Percentiles rank a stretch among this genome's conserved stretches.
phyloP scores from a whole-genome alignment of 208 protist species.

The Trypanosomatidae sp. region DNA sequence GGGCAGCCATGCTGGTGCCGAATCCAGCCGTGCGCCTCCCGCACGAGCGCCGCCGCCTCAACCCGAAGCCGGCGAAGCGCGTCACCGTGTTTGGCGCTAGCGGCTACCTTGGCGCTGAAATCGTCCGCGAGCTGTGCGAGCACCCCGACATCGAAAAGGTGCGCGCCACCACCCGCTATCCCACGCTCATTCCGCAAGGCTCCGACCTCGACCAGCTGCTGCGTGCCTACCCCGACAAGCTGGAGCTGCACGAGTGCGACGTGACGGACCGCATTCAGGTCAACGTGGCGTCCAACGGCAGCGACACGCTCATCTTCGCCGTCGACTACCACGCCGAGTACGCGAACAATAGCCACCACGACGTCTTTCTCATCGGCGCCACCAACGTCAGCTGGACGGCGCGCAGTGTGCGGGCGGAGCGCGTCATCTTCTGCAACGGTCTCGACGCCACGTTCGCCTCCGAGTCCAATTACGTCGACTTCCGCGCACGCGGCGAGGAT shows the following conservation, averaged over 20 bases:
- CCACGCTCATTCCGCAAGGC: slow-evolving; percentile 84
- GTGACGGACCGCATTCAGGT: slow-evolving; percentile 92
- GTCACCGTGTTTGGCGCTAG: slow-evolving; percentile 90
- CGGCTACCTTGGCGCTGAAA: slow-evolving; percentile 86
- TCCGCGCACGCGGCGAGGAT: slow-evolving; percentile 87
- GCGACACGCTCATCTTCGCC: slow-evolving; percentile 92
- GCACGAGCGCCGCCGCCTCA: slow-evolving; percentile 84
- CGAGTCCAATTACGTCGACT: slow-evolving; percentile 92
- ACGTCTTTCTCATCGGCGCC: slow-evolving; percentile 87
- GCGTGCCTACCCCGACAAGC: slow-evolving; percentile 84
- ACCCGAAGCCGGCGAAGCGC: slow-evolving; percentile 84
- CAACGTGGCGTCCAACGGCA: slow-evolving; percentile 90
- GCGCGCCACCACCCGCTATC: slow-evolving; percentile 87
- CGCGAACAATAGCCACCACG: slow-evolving; percentile 92
- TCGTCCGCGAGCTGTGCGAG: slow-evolving; percentile 90
- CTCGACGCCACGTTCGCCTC: slow-evolving; percentile 93
- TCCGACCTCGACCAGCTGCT: slow-evolving; percentile 89
- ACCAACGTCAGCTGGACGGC: slow-evolving; percentile 92
- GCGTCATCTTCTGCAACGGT: slow-evolving; percentile 90
- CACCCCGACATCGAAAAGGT: slow-evolving; percentile 90
- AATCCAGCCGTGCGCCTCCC: slow-evolving; percentile 89
- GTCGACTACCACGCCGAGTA: slow-evolving; percentile 91
- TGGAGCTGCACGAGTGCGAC: slow-evolving; percentile 92
- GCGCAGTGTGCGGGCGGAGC: slow-evolving; percentile 86
- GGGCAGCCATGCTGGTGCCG: slow-evolving; percentile 84